Base-by-base conservation (phyloP, 2,329 filamentous ascomycete species). In the Beauveria bassiana region DNA sequence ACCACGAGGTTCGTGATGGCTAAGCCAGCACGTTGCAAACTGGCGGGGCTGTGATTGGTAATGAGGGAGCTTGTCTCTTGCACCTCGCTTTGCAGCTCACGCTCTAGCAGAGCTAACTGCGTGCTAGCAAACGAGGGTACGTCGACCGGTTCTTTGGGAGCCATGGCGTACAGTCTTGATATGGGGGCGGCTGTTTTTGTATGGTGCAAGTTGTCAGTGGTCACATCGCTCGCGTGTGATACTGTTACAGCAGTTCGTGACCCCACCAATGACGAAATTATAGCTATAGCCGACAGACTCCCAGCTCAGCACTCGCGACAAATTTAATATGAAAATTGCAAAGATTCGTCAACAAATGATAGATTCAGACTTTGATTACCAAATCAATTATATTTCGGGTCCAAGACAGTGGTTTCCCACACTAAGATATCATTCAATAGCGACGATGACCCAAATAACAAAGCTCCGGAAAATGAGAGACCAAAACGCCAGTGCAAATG, bases 1-100 rank as follows among this genome's bases (percentile, higher is more conserved):
- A 96, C 78, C 38, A 84, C 77, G 9, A 98, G 84, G 73, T 93
- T 93, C 18, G 86, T 85, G 68, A 95, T 79, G 38, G 91, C 91
- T 46, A 91, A 81, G n/a, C 91, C 91, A 6, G 89, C 89, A 62
- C 88, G 86, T 70, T 90, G 84, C 14, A 96, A 84, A 1, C 84
- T 79, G 0, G 82, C 77, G 5, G 91, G 90, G 53, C 86, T 85
- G 72, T 89, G 84, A 51, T 82, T 82, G 50, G 85, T 80, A 62
- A 92, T 82, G 62, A 92, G 83, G 46, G 80, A 75, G 66, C 85
- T 81, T 24, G 87, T 91, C 73, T 91, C 87, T 52, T 82, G 77
- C 54, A 91, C 79, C 73, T 95, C 90, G 68, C 86, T 85, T 68
- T 86, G 80, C 34, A 91, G 85, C 74, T 96, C 91, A 57, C 78